These are phyloP conservation scores for Thielaviopsis cerberus DNA, from an alignment of 2,329 filamentous ascomycete genomes.

Conservation along the genomic window DNA sequence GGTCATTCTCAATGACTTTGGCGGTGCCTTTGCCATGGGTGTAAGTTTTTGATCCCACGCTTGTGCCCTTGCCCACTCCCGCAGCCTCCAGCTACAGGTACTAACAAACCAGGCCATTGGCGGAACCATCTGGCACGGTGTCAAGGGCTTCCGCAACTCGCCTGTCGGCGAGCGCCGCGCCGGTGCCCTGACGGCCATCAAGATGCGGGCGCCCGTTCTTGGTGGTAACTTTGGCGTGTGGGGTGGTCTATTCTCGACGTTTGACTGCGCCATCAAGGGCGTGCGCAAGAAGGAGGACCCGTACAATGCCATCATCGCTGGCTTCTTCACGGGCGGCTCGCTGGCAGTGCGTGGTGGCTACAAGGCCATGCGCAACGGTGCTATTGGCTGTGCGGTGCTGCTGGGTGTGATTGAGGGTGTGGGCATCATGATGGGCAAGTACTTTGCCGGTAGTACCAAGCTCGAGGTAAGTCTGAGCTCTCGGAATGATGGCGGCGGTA, in stretches of 20 bases:
- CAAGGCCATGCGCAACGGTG: slow-evolving; percentile 82
- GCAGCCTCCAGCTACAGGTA: slow-evolving; percentile 14
- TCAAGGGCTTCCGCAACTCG: slow-evolving; percentile 83
- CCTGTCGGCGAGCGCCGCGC: slow-evolving; percentile 88
- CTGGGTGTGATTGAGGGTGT: slow-evolving; percentile 94
- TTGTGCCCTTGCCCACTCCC: background rate
- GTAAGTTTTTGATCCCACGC: too few relatives aligned
- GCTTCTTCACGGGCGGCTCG: slow-evolving; percentile 87
- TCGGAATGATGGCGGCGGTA: slow-evolving; percentile 6
- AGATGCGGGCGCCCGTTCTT: slow-evolving; percentile 86
- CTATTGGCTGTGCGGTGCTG: slow-evolving; percentile 87
- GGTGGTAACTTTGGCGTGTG: slow-evolving; percentile 97
- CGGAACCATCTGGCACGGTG: slow-evolving; percentile 83
- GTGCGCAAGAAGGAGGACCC: slow-evolving; percentile 91
- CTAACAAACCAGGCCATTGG: slow-evolving; percentile 40
- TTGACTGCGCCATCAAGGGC: slow-evolving; percentile 92
- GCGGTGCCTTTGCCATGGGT: slow-evolving; percentile 91
- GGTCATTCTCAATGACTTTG: slow-evolving; percentile 93
- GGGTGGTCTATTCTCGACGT: slow-evolving; percentile 90
- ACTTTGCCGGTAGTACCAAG: slow-evolving; percentile 79
- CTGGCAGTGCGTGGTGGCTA: slow-evolving; percentile 81
- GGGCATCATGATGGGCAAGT: slow-evolving; percentile 83
- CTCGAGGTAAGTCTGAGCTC: slow-evolving; percentile 42
- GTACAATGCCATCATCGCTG: slow-evolving; percentile 93
- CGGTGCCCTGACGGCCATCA: slow-evolving; percentile 90